Conservation (phyloP, 2,329 filamentous ascomycete species). For the Gyromitra esculenta region DNA sequence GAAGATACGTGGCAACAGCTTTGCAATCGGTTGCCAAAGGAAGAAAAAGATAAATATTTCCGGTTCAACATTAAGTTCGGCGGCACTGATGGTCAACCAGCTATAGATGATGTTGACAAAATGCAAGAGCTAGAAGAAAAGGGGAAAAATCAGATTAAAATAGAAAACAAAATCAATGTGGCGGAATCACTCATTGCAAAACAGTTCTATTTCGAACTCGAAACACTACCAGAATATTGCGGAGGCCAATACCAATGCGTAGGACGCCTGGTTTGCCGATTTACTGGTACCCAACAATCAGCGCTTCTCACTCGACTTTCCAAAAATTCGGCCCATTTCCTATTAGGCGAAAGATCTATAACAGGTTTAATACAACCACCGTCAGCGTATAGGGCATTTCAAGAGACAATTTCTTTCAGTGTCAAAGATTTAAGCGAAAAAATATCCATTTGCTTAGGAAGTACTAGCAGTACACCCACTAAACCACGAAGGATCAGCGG, state of each 20-base stretch:
- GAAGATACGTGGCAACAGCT: constrained; percentile 37
- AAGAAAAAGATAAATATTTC: constrained; percentile 43
- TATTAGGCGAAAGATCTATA: neutral
- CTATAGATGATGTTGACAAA: constrained; percentile 40
- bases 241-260: constrained; percentile 32
- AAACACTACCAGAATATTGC: constrained; percentile 14
- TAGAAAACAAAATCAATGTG: constrained; percentile 25
- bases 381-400: neutral
- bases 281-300: neutral
- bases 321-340: constrained; percentile 13
- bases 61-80: constrained; percentile 47
- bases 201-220: constrained; percentile 49
- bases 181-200: constrained; percentile 44
- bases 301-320: constrained; percentile 14
- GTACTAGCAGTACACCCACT: neutral
- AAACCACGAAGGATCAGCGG: constrained; percentile 41
- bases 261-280: constrained; percentile 30
- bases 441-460: neutral
- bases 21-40: constrained; percentile 10
- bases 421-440: neutral
- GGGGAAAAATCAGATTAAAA: constrained; percentile 10
- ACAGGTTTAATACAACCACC: neutral
- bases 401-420: neutral
- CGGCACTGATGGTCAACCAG: constrained; percentile 18
- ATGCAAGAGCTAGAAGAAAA: constrained; percentile 40